Evolutionary conservation across 1,284 basidiomycete species (phyloP).

Genomic region (Pisolithus thermaeus): DNA sequence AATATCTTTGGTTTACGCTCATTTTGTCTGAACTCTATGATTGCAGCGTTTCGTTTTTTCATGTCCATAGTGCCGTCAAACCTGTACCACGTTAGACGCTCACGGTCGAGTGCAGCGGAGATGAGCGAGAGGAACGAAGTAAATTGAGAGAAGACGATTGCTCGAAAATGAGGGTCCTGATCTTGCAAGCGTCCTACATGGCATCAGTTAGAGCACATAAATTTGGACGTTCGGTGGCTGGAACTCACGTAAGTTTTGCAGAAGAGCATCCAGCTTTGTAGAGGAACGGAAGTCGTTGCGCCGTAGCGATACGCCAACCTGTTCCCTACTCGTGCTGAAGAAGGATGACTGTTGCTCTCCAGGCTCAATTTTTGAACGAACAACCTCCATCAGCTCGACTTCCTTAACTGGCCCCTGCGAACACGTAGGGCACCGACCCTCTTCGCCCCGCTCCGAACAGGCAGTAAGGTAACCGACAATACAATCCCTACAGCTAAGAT

Average conservation of each 20-base stretch:
- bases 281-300: conserved; percentile 84
- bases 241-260: conserved; percentile 57
- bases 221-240: not conserved
- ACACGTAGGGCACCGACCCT: conserved; percentile 70
- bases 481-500: conserved; percentile 75
- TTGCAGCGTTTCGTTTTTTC: conserved; percentile 71
- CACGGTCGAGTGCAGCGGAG: conserved; percentile 69
- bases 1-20: conserved; percentile 72
- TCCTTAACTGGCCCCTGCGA: conserved; percentile 63
- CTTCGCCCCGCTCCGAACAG: conserved; percentile 61
- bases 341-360: conserved; percentile 14
- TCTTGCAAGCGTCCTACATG: conserved; percentile 51
- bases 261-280: conserved; percentile 78
- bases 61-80: conserved; percentile 94
- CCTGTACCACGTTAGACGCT: conserved; percentile 71
- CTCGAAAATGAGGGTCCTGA: conserved; percentile 76
- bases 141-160: conserved; percentile 87
- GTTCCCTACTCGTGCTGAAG: not conserved
- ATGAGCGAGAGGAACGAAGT: conserved; percentile 82
- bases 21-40: conserved; percentile 68
- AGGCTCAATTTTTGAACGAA: conserved; percentile 34
- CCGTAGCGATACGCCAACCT: conserved; percentile 47
- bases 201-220: not conserved
- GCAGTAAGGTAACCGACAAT: conserved; percentile 63
- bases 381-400: conserved; percentile 59